Evolutionary conservation across 2,329 filamentous ascomycete genomes (phyloP).

Genomic region (Diplodia seriata): DNA sequence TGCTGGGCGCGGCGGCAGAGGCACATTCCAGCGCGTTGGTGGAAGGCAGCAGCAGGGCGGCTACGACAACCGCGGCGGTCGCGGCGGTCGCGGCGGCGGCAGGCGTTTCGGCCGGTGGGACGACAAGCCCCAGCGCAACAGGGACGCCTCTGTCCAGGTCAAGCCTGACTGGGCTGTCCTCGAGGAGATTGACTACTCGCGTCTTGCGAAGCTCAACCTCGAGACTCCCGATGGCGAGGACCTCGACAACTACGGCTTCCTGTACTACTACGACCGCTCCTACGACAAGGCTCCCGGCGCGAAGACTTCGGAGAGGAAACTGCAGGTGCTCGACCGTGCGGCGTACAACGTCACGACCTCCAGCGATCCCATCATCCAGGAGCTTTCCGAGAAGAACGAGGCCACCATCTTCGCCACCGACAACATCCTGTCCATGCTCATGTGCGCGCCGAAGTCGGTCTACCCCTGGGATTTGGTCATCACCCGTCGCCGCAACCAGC

Average conservation of each 20-base stretch:
- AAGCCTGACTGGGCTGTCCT: slow-evolving; percentile 94
- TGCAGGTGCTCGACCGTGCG: slow-evolving; percentile 88
- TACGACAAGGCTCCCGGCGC: slow-evolving; percentile 90
- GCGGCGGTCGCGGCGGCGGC: slow-evolving; percentile 75
- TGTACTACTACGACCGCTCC: slow-evolving; percentile 96
- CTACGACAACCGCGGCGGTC: slow-evolving; percentile 72
- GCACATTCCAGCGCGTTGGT: slow-evolving; percentile 75
- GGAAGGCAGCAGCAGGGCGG: slow-evolving; percentile 71
- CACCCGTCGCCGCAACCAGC: slow-evolving; percentile 89
- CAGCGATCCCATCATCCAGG: slow-evolving; percentile 94
- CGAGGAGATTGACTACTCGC: slow-evolving; percentile 98
- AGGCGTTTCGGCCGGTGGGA: slow-evolving; percentile 98
- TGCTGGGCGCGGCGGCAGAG: slow-evolving; percentile 73
- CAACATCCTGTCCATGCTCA: slow-evolving; percentile 97
- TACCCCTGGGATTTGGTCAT: slow-evolving; percentile 99
- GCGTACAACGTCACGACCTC: slow-evolving; percentile 98
- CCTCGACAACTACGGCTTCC: slow-evolving; percentile 92
- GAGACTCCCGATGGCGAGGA: slow-evolving; percentile 96
- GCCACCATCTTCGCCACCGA: slow-evolving; percentile 97
- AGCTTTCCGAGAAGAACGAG: slow-evolving; percentile 93
- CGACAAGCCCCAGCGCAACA: slow-evolving; percentile 96
- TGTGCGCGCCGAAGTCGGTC: slow-evolving; percentile 95
- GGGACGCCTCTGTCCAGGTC: slow-evolving; percentile 94
- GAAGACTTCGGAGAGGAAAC: slow-evolving; percentile 84
- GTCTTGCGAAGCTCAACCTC: slow-evolving; percentile 92